Evolutionary conservation across 306 rosid species (phyloP).

Genomic region (Acacia confusa): DNA sequence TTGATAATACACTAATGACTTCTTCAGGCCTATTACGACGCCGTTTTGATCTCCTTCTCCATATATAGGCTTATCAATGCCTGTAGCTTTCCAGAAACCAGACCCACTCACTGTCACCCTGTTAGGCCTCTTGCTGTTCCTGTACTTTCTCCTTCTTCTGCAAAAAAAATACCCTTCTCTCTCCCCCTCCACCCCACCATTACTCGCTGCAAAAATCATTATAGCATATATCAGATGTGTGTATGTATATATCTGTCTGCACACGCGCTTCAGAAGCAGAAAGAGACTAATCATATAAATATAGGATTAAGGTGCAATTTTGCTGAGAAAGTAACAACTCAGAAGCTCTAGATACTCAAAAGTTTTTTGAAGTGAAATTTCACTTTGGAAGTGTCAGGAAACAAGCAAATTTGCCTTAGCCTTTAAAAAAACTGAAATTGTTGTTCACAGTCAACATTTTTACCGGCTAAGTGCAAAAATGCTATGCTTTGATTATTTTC

Average conservation of each 20-base stretch:
- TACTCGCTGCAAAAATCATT: constrained; percentile 25
- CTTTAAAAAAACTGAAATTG: no score
- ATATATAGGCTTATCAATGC: constrained; percentile 71
- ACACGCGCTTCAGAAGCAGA: background rate
- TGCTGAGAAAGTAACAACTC: no score
- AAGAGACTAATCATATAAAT: background rate
- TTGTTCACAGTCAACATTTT: no score
- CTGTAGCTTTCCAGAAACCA: constrained; percentile 91
- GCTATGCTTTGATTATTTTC: no score
- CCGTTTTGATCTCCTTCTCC: constrained; percentile 29
- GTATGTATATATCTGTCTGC: no score
- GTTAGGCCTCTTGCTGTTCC: constrained; percentile 80
- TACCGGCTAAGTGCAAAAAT: no score
- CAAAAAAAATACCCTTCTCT: constrained; percentile 78
- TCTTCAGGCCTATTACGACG: constrained; percentile 74
- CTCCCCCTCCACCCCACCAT: constrained; percentile 36
- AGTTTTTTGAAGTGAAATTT: no score
- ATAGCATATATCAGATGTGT: no score
- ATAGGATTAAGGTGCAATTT: no score
- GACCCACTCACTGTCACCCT: constrained; percentile 61
- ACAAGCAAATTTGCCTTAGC: no score
- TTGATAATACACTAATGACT: constrained; percentile 81
- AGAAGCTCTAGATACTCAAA: no score
- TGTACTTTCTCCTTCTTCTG: constrained; percentile 80
- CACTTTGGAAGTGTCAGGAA: no score